Evolutionary conservation across 2,329 filamentous ascomycete species (phyloP).

Genomic region (Penicillium sp.): DNA sequence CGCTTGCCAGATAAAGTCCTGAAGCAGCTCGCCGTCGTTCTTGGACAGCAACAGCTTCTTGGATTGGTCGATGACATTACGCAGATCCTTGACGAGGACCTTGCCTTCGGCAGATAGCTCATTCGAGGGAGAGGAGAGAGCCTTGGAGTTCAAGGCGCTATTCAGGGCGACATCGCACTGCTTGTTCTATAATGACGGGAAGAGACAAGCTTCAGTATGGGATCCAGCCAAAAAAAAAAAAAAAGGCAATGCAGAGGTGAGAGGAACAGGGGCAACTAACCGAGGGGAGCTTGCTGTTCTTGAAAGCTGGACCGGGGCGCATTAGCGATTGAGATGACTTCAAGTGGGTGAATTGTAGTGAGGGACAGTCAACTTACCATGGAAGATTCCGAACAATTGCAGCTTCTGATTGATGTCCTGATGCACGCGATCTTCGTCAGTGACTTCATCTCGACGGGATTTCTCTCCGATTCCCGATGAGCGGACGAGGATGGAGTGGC

Average conservation of each 20-base stretch:
- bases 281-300: slow-evolving; percentile 87
- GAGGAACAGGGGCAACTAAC: no score
- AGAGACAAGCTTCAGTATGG: slow-evolving; percentile 11
- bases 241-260: no score
- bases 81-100: slow-evolving; percentile 75
- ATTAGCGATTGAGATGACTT: slow-evolving; percentile 13
- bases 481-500: background rate
- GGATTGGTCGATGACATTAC: slow-evolving; percentile 79
- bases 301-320: slow-evolving; percentile 65
- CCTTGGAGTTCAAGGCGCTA: slow-evolving; percentile 75
- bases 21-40: slow-evolving; percentile 90
- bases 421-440: slow-evolving; percentile 13
- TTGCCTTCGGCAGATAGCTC: slow-evolving; percentile 84
- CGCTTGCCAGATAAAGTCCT: slow-evolving; percentile 97
- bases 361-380: slow-evolving; percentile 52
- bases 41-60: slow-evolving; percentile 87
- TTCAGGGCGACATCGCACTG: slow-evolving; percentile 96
- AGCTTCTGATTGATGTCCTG: slow-evolving; percentile 88
- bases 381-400: slow-evolving; percentile 88
- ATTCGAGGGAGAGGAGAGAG: slow-evolving; percentile 70
- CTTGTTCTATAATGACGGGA: slow-evolving; percentile 67
- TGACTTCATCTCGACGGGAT: background rate
- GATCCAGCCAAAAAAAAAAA: background rate
- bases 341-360: background rate
- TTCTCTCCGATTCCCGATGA: background rate